These are phyloP conservation scores for Lyophyllum semitale DNA, from an alignment of 768 basidiomycete genomes.

Conservation along the genomic window DNA sequence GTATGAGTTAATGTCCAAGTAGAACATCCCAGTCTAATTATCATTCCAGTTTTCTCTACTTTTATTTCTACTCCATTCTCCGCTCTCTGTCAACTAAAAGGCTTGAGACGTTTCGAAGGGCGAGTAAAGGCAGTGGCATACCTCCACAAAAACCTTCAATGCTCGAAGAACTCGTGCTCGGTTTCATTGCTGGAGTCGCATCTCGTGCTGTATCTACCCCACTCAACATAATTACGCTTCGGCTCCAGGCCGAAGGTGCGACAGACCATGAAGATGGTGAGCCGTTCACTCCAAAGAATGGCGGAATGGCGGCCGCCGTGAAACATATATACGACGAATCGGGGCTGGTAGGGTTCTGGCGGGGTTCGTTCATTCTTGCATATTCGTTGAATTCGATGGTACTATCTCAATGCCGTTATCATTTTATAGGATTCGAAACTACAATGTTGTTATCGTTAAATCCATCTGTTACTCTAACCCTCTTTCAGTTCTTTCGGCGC, in stretches of 20 bases:
- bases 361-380: conserved; percentile 34
- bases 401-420: not conserved
- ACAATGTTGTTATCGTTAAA: conserved; percentile 53
- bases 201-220: conserved; percentile 58
- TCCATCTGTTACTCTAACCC: conserved; percentile 57
- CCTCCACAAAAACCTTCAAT: conserved; percentile 34
- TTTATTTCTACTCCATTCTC: conserved; percentile 57
- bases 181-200: conserved; percentile 57
- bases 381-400: not conserved
- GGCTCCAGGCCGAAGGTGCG: conserved; percentile 47
- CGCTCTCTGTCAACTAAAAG: conserved; percentile 39
- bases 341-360: conserved; percentile 58
- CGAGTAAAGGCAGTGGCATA: conserved; percentile 5
- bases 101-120: conserved; percentile 14
- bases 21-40: not conserved
- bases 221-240: conserved; percentile 55
- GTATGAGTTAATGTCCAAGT: conserved; percentile 27
- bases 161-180: conserved; percentile 52
- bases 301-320: conserved; percentile 32
- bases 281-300: conserved; percentile 12
- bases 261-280: conserved; percentile 30
- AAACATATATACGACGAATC: conserved; percentile 46
- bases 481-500: conserved; percentile 53
- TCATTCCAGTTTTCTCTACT: conserved; percentile 54
- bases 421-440: conserved; percentile 46